Percentiles rank a stretch among this genome's conserved stretches.
phyloP scores from a whole-genome alignment of 129 eudicot species.

The Helianthus annuus region DNA sequence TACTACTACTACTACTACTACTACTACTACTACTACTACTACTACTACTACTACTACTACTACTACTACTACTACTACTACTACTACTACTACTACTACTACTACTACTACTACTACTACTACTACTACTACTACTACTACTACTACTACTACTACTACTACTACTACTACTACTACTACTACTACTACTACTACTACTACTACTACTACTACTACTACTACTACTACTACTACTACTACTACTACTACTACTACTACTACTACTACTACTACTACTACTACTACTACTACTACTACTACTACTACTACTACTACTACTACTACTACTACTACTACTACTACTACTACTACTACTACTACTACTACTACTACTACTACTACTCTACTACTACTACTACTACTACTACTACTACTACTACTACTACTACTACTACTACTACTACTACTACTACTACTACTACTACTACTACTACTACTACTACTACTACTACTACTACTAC shows the following conservation, averaged over 20 bases:
- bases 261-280: background rate
- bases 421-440: background rate
- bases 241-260: background rate
- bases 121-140: background rate
- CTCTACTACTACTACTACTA: too few species aligned
- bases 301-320: background rate
- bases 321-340: background rate
- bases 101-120: background rate
- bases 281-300: background rate
- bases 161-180: background rate
- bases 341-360: too few species aligned
- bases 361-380: background rate
- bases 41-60: background rate
- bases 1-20: background rate
- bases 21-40: background rate
- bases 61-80: background rate
- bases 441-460: background rate
- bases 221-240: background rate
- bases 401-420: background rate
- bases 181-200: background rate
- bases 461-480: background rate
- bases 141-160: background rate
- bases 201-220: background rate
- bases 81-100: background rate
- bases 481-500: background rate